Evolutionary conservation across 129 eudicot species (phyloP).

Genomic region (Cynara cardunculus): DNA sequence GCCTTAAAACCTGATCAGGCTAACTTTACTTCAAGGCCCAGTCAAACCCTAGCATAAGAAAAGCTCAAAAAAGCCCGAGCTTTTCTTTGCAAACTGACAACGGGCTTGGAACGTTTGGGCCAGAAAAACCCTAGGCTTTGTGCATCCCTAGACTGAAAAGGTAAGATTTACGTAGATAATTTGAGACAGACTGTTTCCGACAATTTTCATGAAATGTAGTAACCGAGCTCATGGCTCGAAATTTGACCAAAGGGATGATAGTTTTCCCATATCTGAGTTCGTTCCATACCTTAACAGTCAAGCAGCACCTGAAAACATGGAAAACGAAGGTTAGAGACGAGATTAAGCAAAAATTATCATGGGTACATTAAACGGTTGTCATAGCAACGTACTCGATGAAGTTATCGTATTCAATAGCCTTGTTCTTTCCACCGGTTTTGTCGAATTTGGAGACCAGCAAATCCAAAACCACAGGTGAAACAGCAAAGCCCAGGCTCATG

Average conservation of each 20-base stretch:
- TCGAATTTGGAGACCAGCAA: slow-evolving; percentile 80
- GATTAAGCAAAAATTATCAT: neutral
- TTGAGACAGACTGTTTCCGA: too few species aligned
- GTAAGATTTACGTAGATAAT: too few species aligned
- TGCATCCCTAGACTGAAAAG: too few species aligned
- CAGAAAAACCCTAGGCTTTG: too few species aligned
- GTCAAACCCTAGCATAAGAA: neutral
- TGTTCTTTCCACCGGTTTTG: slow-evolving; percentile 68
- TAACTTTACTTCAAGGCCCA: too few species aligned
- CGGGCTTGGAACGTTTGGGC: neutral
- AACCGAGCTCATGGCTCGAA: neutral
- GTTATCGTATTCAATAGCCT: slow-evolving; percentile 87
- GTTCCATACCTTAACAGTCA: slow-evolving; percentile 80
- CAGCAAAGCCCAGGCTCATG: slow-evolving; percentile 64
- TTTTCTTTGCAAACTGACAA: neutral
- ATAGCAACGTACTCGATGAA: slow-evolving; percentile 74
- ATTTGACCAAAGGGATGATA: neutral
- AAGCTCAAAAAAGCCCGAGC: too few species aligned
- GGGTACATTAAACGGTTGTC: neutral
- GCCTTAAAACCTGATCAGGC: neutral
- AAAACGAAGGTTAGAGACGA: slow-evolving; percentile 11
- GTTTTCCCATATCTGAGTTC: neutral
- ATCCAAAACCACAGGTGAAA: slow-evolving; percentile 67
- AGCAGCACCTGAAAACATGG: slow-evolving; percentile 71
- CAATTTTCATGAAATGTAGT: neutral